A percentile compares a stretch with the other conserved stretches of the same genome.
Evolutionary conservation across 441 rosid genomes (phyloP).

Genomic region (Metrosideros polymorpha): DNA sequence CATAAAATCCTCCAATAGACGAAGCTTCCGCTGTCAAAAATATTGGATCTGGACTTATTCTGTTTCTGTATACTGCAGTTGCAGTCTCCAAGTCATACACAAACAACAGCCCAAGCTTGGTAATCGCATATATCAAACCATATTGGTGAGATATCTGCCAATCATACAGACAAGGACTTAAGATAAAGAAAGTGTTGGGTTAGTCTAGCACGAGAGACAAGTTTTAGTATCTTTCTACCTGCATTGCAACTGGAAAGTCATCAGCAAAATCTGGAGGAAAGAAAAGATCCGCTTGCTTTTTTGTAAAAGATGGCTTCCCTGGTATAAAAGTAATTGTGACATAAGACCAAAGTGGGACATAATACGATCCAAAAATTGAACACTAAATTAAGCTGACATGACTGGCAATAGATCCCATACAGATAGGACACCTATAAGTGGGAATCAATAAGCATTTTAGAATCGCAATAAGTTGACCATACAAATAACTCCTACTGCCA

Average conservation of each 20-base stretch:
- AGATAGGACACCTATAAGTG: neutral
- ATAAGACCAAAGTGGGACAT: neutral
- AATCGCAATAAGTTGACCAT: neutral
- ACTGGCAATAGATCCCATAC: neutral
- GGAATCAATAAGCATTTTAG: neutral
- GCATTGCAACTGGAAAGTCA: slow-evolving; percentile 99
- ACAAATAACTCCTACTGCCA: neutral
- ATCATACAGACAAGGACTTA: slow-evolving; percentile 17
- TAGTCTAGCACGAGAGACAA: neutral
- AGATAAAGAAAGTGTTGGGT: slow-evolving; percentile 1
- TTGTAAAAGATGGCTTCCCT: slow-evolving; percentile 93
- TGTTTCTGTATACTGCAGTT: slow-evolving; percentile 93
- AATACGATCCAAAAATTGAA: neutral
- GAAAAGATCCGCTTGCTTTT: slow-evolving; percentile 98
- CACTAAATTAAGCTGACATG: slow-evolving; percentile 14
- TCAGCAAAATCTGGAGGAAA: slow-evolving; percentile 99
- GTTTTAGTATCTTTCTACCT: slow-evolving; percentile 39
- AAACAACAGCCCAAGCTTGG: slow-evolving; percentile 97
- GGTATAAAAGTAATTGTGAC: slow-evolving; percentile 8
- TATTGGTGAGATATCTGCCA: slow-evolving; percentile 95
- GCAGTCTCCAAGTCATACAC: slow-evolving; percentile 99
- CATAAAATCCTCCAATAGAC: slow-evolving; percentile 83
- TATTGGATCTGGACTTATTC: slow-evolving; percentile 99
- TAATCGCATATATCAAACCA: slow-evolving; percentile 85
- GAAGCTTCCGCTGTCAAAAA: slow-evolving; percentile 97